Evolutionary conservation across 495 filamentous ascomycete species (phyloP), one percentile per base, ranked within the genome.

Genomic region (Aspergillus funiculosus): DNA sequence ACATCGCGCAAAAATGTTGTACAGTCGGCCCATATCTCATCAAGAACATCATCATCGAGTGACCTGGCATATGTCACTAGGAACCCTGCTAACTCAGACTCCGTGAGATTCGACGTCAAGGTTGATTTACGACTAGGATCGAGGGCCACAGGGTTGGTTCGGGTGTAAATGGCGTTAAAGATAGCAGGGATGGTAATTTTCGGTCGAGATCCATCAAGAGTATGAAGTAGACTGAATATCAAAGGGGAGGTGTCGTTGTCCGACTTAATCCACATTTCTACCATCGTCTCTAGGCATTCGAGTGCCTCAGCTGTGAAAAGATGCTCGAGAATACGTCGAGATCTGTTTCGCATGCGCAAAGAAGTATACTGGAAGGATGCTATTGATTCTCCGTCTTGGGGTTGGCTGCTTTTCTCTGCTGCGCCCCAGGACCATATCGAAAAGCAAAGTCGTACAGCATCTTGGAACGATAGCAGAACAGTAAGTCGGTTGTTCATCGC

Each of bases 1-100:
- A 97, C 79, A 63, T 97, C 94, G 41, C 80, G 82, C 31, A 97
- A 61, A 63, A 99, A 99, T 0, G 83, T 79, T 55, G 88, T 88
- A 61, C 91, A 97, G 56, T 99, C 94, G 27, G 78, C 71, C 92
- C 92, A 99, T 22, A 99, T 95, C 64, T 99, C 92, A 57, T 99
- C 94, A 74, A 97, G 91, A n/a, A 92, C 85, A 71, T 99, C 92
- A 53, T 99, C 92, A 56, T 99, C 92, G 10, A 95, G 69, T 3
- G 89, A 91, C 17, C 79, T 76, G 1, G 89, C 83, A 59, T 97
- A 99, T 36, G 88, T 85, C 4, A 92, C 83, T 43, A 97, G 64
- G 59, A 97, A 99, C 14, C 82, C 78, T 6, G 89, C 87, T 11
- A 97, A 68, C 53, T 94, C 89, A 2, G 78, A 74, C 47, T 95